Evolutionary conservation across 202 grass and related monocot genomes (phyloP).

Genomic region (Digitaria exilis): DNA sequence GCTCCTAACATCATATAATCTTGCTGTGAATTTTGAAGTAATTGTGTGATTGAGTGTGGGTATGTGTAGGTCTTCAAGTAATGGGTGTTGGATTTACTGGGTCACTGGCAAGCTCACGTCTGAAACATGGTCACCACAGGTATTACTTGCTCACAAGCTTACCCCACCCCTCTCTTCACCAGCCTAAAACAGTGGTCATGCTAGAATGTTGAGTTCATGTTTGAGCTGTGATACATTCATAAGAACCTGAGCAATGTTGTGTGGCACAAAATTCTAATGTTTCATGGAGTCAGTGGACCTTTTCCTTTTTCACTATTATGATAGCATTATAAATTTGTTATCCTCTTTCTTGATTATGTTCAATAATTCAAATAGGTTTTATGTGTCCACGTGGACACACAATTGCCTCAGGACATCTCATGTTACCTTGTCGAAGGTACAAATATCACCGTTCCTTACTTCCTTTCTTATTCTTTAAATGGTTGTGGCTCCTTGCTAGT

Average conservation of each 20-base stretch:
- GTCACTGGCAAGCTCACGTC: constrained; percentile 74
- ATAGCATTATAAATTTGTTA: constrained; percentile 2
- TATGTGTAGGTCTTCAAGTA: constrained; percentile 62
- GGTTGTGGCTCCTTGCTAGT: neutral
- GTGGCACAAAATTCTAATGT: neutral
- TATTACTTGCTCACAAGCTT: constrained; percentile 31
- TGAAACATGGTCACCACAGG: constrained; percentile 87
- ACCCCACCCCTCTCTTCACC: constrained; percentile 1
- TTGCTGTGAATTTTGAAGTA: constrained; percentile 10
- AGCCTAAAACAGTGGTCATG: neutral
- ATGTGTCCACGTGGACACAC: constrained; percentile 70
- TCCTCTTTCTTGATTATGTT: neutral
- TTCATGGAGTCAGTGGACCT: neutral
- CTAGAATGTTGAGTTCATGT: constrained; percentile 3
- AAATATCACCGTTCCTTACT: neutral
- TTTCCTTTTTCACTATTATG: neutral
- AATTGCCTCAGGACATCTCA: constrained; percentile 77
- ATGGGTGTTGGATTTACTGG: constrained; percentile 93
- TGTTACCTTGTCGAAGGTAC: constrained; percentile 80
- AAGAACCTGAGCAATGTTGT: neutral
- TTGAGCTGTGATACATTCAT: neutral
- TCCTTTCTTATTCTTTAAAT: constrained; percentile 26
- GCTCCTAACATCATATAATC: neutral
- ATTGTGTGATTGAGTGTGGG: neutral
- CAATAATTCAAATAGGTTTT: constrained; percentile 67